Evolutionary conservation across 345 rosid species (phyloP).

Genomic region (Sonneratia alba): DNA sequence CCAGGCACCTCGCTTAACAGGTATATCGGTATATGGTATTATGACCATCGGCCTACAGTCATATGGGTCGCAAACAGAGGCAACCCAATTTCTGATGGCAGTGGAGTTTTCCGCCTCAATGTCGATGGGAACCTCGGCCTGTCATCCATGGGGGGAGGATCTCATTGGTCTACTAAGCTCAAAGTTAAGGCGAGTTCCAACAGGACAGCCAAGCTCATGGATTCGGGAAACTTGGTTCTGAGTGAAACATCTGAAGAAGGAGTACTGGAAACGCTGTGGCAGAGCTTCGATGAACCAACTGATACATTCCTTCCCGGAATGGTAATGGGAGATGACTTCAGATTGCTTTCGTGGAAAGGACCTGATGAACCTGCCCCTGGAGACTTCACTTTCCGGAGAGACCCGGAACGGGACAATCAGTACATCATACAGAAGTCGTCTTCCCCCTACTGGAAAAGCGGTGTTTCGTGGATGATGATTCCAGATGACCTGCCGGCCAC

Average conservation of each 20-base stretch:
- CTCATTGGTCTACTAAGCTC: constrained; percentile 17
- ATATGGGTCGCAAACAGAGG: constrained; percentile 42
- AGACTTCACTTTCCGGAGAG: constrained; percentile 17
- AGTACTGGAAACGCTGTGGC: constrained; percentile 16
- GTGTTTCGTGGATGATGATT: not conserved
- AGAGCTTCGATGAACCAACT: constrained; percentile 34
- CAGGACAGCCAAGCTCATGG: constrained; percentile 21
- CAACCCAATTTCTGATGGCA: constrained; percentile 16
- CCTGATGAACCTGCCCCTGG: constrained; percentile 41
- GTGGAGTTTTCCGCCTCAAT: constrained; percentile 10
- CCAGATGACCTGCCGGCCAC: rapidly evolving
- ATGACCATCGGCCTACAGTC: constrained; percentile 17
- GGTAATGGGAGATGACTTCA: constrained; percentile 21
- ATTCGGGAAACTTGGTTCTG: constrained; percentile 33
- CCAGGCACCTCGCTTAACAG: not conserved
- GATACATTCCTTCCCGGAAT: constrained; percentile 47
- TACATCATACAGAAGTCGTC: rapidly evolving
- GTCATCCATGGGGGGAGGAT: constrained; percentile 12
- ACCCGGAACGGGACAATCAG: not conserved
- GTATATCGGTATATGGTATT: constrained; percentile 10
- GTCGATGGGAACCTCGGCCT: constrained; percentile 24
- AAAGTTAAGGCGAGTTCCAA: constrained; percentile 19
- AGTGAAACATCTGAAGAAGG: not conserved
- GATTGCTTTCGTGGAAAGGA: constrained; percentile 41
- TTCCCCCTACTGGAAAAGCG: constrained; percentile 9